Evolutionary conservation across 2,329 filamentous ascomycete species (phyloP).

Genomic region (Venturia aucupariae): DNA sequence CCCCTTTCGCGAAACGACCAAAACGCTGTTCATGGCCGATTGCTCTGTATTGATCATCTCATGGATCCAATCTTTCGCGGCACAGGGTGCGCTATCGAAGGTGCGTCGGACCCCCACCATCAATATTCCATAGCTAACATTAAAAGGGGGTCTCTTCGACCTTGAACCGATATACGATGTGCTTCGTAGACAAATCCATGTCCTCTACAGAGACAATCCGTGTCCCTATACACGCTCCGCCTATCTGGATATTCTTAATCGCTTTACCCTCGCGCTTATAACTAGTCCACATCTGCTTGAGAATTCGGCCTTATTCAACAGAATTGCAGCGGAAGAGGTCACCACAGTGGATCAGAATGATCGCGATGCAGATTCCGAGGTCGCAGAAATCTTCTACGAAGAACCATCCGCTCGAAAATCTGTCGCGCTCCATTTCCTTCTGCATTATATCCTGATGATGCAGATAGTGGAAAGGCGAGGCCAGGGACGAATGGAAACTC

Average conservation of each 20-base stretch:
- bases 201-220: conserved; percentile 1
- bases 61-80: neutral
- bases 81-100: neutral
- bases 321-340: neutral
- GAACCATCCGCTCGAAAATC: conserved; percentile 5
- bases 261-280: neutral
- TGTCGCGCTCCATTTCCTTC: conserved; percentile 6
- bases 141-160: neutral
- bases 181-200: neutral
- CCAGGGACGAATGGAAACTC: neutral
- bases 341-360: neutral
- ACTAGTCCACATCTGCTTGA: neutral
- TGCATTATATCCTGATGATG: neutral
- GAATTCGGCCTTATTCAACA: neutral
- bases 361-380: conserved; percentile 6
- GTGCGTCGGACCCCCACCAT: neutral
- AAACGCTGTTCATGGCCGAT: conserved; percentile 11
- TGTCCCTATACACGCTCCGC: conserved; percentile 3
- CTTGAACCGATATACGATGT: conserved; percentile 7
- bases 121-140: neutral
- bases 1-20: neutral
- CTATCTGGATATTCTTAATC: conserved; percentile 10
- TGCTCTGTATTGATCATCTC: conserved; percentile 12
- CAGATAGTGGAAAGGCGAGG: neutral
- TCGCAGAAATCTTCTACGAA: conserved; percentile 2